Evolutionary conservation across 306 rosid genomes (phyloP), one percentile per base, ranked within the genome.

Genomic region (Glycine soja): DNA sequence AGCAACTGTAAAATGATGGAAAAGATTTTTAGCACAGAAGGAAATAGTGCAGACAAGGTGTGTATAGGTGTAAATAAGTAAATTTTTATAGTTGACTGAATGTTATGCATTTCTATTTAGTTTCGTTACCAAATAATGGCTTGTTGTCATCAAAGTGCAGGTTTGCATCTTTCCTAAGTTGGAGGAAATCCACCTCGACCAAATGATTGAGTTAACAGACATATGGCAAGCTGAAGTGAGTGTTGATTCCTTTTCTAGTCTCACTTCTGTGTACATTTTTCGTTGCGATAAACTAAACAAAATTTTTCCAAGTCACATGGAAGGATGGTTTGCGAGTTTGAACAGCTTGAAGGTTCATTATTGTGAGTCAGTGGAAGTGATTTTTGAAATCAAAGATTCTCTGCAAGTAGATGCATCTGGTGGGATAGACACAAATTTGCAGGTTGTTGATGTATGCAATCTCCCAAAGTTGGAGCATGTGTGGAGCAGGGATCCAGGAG

Each of bases 1-100:
- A 5, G 47, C 5, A 1, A 2, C 0, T 89, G 90, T 52, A 3
- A 2, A 0, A 3, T 6, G 61, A 83, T 89, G 85, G 62, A 78
- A 62, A 75, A 65, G 12, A 38, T 87, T 71, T 42, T 81, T 9
- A 0, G 0, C 1, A 24, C 10, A 5, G 59, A 56, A 47, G 72
- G 19, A 53, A 18, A 16, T 13, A 66, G 1, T 43, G 5, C 1
- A 13, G 1, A 80, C 34, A 45, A 72, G 78, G 84, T 80, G 8
- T 1, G 53, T 46, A 48, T 8, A 7, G 5, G 45, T 32, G 8
- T 5, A 63, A 34, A 34, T 11, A 32, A 32, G 16, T 62, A 32
- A 32, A 38, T 3, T 3, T 30, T 32, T 11, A 2, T 10, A 30
- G 42, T 61, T 10, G 4, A 61, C 67, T 19, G 4, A 10, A 30